Conservation (phyloP, 306 rosid genomes). For the Fagus crenata region DNA sequence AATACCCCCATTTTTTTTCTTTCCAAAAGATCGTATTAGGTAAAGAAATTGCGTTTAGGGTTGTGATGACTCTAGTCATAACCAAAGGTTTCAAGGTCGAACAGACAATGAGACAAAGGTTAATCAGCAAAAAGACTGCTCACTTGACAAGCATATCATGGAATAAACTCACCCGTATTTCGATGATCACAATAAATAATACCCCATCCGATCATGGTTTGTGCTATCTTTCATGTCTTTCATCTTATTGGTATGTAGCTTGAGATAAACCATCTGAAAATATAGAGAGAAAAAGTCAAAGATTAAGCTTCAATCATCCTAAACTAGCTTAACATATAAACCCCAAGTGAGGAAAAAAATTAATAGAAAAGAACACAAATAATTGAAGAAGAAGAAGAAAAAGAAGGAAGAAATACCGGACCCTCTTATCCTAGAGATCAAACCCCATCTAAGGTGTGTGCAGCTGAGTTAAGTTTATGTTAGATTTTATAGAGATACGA, state of each 20-base stretch:
- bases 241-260: neutral
- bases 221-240: neutral
- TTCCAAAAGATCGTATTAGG: neutral
- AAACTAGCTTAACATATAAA: neutral
- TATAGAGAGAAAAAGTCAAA: neutral
- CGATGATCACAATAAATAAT: neutral
- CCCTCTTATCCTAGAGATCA: too few relatives aligned
- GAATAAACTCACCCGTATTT: constrained; percentile 35
- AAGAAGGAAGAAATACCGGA: neutral
- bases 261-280: neutral
- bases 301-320: neutral
- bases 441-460: neutral
- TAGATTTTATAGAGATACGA: constrained; percentile 27
- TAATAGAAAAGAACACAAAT: neutral
- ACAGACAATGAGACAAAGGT: constrained; percentile 44
- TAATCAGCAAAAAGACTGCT: constrained; percentile 30
- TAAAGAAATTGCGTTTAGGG: neutral
- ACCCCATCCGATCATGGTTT: neutral
- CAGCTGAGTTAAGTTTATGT: neutral
- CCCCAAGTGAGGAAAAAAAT: too few relatives aligned
- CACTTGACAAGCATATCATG: constrained; percentile 40
- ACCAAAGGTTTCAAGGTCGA: constrained; percentile 32
- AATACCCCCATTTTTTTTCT: too few relatives aligned
- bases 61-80: neutral
- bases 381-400: neutral